Conservation (phyloP, 768 basidiomycete species). For the Mycena olivaceomarginata region DNA sequence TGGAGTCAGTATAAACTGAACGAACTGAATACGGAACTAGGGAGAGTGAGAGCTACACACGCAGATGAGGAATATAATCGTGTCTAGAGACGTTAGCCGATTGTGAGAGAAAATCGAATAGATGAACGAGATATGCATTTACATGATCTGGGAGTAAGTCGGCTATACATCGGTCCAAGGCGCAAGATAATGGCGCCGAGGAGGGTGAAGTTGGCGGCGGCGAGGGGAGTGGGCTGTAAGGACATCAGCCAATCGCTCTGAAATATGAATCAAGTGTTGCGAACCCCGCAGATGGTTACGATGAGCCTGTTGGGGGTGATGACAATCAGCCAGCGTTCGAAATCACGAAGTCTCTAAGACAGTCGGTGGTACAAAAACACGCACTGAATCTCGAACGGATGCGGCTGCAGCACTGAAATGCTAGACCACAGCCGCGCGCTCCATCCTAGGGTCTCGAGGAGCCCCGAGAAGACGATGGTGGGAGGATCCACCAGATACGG, state of each 20-base stretch:
- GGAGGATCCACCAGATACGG: neutral
- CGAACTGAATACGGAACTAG: too few relatives aligned
- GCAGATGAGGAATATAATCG: slow-evolving; percentile 63
- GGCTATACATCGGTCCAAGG: slow-evolving; percentile 68
- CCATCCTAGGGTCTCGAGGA: neutral
- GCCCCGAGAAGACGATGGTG: neutral
- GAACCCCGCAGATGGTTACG: neutral
- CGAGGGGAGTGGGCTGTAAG: slow-evolving; percentile 67
- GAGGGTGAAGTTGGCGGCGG: slow-evolving; percentile 78
- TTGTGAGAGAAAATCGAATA: too few relatives aligned
- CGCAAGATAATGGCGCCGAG: slow-evolving; percentile 67
- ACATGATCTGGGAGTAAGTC: slow-evolving; percentile 66
- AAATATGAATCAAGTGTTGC: neutral
- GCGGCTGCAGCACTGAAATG: neutral
- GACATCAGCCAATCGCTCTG: neutral
- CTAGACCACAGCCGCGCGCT: neutral
- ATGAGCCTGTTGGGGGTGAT: neutral
- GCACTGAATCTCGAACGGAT: neutral
- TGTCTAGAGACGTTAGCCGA: slow-evolving; percentile 53
- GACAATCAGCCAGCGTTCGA: neutral
- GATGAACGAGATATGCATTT: slow-evolving; percentile 34
- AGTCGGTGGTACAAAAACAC: neutral
- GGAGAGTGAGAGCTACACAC: neutral
- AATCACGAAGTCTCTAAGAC: neutral
- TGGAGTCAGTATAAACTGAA: neutral